Conservation (phyloP, 768 basidiomycete species). For the Suillus bovinus region DNA sequence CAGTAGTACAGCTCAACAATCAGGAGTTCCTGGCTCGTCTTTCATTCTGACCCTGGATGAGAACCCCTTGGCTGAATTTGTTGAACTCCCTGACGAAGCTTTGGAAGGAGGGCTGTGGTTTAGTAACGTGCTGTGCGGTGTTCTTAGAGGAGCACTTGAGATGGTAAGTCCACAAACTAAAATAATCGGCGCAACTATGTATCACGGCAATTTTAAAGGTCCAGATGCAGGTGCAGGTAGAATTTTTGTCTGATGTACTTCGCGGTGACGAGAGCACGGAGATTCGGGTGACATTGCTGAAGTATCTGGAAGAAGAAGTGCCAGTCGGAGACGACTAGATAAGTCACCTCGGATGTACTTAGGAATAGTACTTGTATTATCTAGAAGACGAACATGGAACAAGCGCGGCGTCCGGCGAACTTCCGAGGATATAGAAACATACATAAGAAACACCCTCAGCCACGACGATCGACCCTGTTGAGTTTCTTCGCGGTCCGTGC, state of each 20-base stretch:
- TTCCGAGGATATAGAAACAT: constrained; percentile 15
- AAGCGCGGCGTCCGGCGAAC: neutral
- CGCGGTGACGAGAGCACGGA: constrained; percentile 95
- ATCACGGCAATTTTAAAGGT: constrained; percentile 51
- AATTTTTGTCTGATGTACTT: constrained; percentile 87
- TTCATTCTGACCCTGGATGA: constrained; percentile 92
- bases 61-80: constrained; percentile 96
- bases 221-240: constrained; percentile 91
- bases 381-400: neutral
- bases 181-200: neutral
- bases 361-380: constrained; percentile 7
- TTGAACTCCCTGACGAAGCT: constrained; percentile 92
- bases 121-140: constrained; percentile 94
- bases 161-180: constrained; percentile 66
- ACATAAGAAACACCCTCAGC: constrained; percentile 24
- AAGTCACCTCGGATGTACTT: constrained; percentile 13
- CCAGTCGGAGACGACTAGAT: constrained; percentile 87
- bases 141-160: constrained; percentile 89
- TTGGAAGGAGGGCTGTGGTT: constrained; percentile 95
- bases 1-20: constrained; percentile 42
- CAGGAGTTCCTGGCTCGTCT: constrained; percentile 47
- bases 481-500: constrained; percentile 89
- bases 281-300: constrained; percentile 85
- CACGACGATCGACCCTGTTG: constrained; percentile 76
- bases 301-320: constrained; percentile 95